phyloP scores from a whole-genome alignment of 331 rosid species.

The Quercus lobata region DNA sequence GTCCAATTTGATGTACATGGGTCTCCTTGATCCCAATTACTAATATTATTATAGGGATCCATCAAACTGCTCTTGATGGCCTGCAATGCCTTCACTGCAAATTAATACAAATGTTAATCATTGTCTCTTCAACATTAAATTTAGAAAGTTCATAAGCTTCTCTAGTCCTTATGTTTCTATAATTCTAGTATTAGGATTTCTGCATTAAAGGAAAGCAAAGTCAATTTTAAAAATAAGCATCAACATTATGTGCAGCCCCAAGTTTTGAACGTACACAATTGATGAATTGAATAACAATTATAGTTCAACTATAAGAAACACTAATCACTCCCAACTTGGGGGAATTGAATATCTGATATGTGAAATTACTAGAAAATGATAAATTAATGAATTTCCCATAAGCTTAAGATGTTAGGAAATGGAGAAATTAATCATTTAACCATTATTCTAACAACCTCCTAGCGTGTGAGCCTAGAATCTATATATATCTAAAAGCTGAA shows the following conservation, averaged over 20 bases:
- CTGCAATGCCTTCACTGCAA: conserved; percentile 43
- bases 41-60: conserved; percentile 41
- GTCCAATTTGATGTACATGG: conserved; percentile 49
- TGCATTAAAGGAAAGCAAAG: background rate
- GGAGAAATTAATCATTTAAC: too few species aligned
- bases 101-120: background rate
- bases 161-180: background rate
- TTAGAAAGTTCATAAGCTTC: conserved; percentile 1
- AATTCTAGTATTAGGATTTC: background rate
- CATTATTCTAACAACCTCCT: too few species aligned
- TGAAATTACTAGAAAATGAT: too few species aligned
- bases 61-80: conserved; percentile 35
- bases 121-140: background rate
- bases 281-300: too few species aligned
- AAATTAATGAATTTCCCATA: too few species aligned
- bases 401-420: too few species aligned
- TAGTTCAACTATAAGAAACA: too few species aligned
- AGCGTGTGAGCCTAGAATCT: too few species aligned
- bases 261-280: background rate
- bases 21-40: conserved; percentile 50
- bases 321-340: too few species aligned
- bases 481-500: too few species aligned
- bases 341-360: too few species aligned
- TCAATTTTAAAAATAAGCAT: background rate
- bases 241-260: background rate